Evolutionary conservation across 164 flowering plant species (phyloP).

Genomic region (Magnolia changhungtana): DNA sequence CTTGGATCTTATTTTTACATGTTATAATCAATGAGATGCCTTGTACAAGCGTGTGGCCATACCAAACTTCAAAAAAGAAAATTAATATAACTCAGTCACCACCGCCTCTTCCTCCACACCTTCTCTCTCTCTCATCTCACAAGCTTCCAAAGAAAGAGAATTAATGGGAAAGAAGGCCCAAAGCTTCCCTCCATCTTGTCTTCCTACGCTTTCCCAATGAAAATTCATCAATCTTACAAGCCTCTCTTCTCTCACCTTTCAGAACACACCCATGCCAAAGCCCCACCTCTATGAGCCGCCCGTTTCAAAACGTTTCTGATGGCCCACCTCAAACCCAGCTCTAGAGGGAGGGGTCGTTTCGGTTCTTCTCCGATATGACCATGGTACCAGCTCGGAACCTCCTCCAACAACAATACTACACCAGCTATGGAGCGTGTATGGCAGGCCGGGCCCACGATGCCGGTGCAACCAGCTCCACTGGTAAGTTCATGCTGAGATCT

Average conservation of each 20-base stretch:
- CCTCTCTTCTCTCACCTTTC: not conserved
- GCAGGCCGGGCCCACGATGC: slow-evolving; percentile 1
- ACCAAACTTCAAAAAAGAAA: too few relatives aligned
- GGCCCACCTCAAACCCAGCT: slow-evolving; percentile 13
- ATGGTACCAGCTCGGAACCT: slow-evolving; percentile 55
- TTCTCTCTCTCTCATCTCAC: slow-evolving; percentile 49
- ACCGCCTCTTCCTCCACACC: slow-evolving; percentile 27
- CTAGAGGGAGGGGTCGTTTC: slow-evolving; percentile 5
- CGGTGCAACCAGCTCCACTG: not conserved
- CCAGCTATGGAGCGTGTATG: slow-evolving; percentile 25
- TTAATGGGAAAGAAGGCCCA: slow-evolving; percentile 75
- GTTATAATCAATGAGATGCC: too few relatives aligned
- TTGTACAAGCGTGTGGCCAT: too few relatives aligned
- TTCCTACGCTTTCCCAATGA: slow-evolving; percentile 14
- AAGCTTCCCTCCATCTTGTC: slow-evolving; percentile 26
- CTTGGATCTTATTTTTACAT: too few relatives aligned
- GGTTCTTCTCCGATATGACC: slow-evolving; percentile 37
- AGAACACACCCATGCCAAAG: slow-evolving; percentile 3
- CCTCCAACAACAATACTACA: slow-evolving; percentile 15
- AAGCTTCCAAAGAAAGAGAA: slow-evolving; percentile 87
- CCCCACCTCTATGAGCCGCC: not conserved
- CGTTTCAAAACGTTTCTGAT: slow-evolving; percentile 13
- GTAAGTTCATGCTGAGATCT: slow-evolving; percentile 1
- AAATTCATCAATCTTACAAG: not conserved
- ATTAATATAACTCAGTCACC: slow-evolving; percentile 32